Base-by-base conservation (phyloP, 805 yeast genomes). In the Zygoascus flipseniorum region DNA sequence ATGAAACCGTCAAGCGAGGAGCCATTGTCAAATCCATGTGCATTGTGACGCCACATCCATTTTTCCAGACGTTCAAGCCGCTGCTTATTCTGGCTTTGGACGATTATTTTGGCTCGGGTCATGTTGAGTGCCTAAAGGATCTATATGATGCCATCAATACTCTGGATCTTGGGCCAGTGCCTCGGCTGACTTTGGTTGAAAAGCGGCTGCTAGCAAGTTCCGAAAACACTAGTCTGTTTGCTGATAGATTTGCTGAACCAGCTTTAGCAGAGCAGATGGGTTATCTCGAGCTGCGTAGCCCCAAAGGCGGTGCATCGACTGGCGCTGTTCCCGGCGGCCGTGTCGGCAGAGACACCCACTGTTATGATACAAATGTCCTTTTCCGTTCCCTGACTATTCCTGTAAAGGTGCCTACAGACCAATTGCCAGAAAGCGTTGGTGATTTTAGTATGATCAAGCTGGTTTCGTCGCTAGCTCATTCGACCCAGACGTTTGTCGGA, bases 51-150 rank as follows among this genome's bases (percentile, higher is more conserved):
- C 69, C 73, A 13, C 66, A 79, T 50, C 66, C 74, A 37, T 79
- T 72, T 61, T 80, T 81, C 64, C 76, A 76, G 54, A 74, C 76
- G 41, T 81, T 82, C 67, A 79, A 78, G 60, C 88, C 87, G 8
- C 60, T 83, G 51, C 62, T 84, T 43, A 65, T 79, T 47, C 73
- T 80, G 37, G 73, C 82, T 5, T 69, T 83, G 45, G 82, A 77
- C 59, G 68, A 69, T 45, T 76, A 76, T 58, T 77, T 77, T 56
- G 57, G 60, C 23, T 45, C 50, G 20, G 65, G 69, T 1, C 53
- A 58, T 2, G 39, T 51, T 1, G 56, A 52, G 16, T 51, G 58
- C 23, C 59, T 67, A n/a, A 49, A 58, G 39, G 52, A 58, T 48
- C 58, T 70, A 19, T 67, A 64, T 58, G 60, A 66, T 31, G 49